Evolutionary conservation across 2,329 filamentous ascomycete genomes (phyloP).

Genomic region (Calonectria ilicicola): DNA sequence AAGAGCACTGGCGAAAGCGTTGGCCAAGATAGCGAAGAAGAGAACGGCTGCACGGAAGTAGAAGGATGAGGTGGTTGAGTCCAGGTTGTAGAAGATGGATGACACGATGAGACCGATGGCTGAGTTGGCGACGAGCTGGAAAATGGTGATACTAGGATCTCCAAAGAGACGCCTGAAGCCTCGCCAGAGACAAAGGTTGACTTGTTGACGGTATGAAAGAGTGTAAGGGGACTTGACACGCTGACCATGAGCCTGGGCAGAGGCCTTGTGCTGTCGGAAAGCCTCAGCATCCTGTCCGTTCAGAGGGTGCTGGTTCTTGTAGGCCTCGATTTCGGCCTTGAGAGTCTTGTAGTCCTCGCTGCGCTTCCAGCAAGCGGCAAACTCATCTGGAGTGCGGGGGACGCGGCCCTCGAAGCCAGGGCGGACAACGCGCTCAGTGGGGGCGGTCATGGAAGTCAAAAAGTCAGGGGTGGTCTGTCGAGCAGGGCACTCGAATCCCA

Average conservation of each 20-base stretch:
- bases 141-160: constrained; percentile 14
- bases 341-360: constrained; percentile 17
- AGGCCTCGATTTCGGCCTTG: constrained; percentile 9
- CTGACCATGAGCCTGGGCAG: constrained; percentile 12
- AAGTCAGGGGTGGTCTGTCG: constrained; percentile 24
- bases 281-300: constrained; percentile 14
- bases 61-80: background rate
- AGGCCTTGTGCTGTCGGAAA: constrained; percentile 21
- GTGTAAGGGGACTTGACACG: constrained; percentile 23
- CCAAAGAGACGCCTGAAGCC: constrained; percentile 12
- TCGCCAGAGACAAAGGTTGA: constrained; percentile 21
- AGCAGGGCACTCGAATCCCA: constrained; percentile 22
- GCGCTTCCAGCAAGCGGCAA: constrained; percentile 19
- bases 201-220: constrained; percentile 17
- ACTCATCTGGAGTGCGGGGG: constrained; percentile 21
- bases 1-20: constrained; percentile 56
- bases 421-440: constrained; percentile 13
- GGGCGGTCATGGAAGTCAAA: constrained; percentile 24
- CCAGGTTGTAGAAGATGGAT: constrained; percentile 21
- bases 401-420: constrained; percentile 14
- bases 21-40: constrained; percentile 67
- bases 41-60: constrained; percentile 56
- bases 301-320: constrained; percentile 18
- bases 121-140: constrained; percentile 17
- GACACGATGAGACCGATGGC: constrained; percentile 9